Percentiles rank a stretch among this genome's conserved stretches.
Conservation (phyloP, 2,329 filamentous ascomycete species). For the Aspergillus felis region DNA sequence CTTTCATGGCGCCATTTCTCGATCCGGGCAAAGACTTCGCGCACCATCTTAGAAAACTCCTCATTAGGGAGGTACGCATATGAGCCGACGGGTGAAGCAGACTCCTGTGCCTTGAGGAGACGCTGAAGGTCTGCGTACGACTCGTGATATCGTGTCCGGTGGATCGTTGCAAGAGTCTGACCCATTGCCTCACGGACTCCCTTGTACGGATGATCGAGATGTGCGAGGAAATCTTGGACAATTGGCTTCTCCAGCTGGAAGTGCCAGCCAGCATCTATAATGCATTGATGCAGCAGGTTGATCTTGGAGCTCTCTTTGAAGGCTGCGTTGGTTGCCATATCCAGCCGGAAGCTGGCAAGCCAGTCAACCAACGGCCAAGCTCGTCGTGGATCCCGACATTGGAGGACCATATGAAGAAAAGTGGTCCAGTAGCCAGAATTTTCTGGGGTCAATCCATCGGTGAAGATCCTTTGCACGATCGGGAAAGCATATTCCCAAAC, state of each 20-base stretch:
- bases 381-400: conserved; percentile 83
- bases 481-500: conserved; percentile 91
- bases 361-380: conserved; percentile 81
- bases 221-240: conserved; percentile 78
- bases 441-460: conserved; percentile 89
- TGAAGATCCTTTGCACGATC: conserved; percentile 77
- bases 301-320: conserved; percentile 99
- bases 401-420: conserved; percentile 83
- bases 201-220: conserved; percentile 97
- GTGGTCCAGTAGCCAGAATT: conserved; percentile 94
- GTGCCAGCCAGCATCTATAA: conserved; percentile 90
- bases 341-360: conserved; percentile 79
- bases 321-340: conserved; percentile 92
- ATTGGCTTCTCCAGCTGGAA: conserved; percentile 89
- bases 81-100: conserved; percentile 74
- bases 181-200: conserved; percentile 94
- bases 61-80: conserved; percentile 75
- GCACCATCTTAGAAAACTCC: conserved; percentile 69
- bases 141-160: conserved; percentile 89
- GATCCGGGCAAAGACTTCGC: conserved; percentile 70
- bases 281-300: conserved; percentile 79
- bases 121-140: conserved; percentile 76
- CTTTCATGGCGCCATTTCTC: conserved; percentile 86
- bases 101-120: conserved; percentile 74
- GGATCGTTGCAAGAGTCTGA: conserved; percentile 79